Conservation (phyloP, 129 eudicot species). For the Oenanthe sinensis region DNA sequence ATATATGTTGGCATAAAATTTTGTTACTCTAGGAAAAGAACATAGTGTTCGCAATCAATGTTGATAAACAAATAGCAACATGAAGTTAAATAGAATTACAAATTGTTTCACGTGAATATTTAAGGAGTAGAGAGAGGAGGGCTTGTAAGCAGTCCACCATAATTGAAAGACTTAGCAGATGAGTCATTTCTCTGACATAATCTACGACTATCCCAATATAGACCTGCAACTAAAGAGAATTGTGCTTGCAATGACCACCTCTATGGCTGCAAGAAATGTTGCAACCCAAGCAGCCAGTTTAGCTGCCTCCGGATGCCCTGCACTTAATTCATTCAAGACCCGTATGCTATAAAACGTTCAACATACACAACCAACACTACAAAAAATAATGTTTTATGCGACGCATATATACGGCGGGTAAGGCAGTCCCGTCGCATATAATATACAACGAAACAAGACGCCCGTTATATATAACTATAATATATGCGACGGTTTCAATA, state of each 20-base stretch:
- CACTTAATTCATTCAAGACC: constrained; percentile 65
- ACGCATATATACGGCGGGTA: too few species aligned
- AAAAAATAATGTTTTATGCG: too few species aligned
- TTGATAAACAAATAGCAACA: not conserved
- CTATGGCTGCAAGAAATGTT: constrained; percentile 29
- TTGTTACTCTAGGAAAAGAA: too few species aligned
- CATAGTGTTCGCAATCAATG: not conserved
- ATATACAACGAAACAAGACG: too few species aligned
- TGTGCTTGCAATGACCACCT: constrained; percentile 33
- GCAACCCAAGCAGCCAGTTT: constrained; percentile 30
- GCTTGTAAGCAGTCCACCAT: constrained; percentile 57
- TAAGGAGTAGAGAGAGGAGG: not conserved
- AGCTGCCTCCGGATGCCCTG: constrained; percentile 51
- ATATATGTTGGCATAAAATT: not conserved
- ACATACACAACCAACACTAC: not conserved
- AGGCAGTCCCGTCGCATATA: too few species aligned
- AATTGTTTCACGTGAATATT: not conserved
- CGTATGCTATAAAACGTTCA: constrained; percentile 37
- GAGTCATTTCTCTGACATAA: constrained; percentile 47
- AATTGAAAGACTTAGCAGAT: constrained; percentile 41
- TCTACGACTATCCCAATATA: constrained; percentile 40
- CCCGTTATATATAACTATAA: too few species aligned
- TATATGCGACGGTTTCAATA: too few species aligned
- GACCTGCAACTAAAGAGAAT: constrained; percentile 23
- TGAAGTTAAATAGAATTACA: not conserved